Evolutionary conservation across 1,284 basidiomycete genomes (phyloP).

Genomic region (Porogramme epimiltina): DNA sequence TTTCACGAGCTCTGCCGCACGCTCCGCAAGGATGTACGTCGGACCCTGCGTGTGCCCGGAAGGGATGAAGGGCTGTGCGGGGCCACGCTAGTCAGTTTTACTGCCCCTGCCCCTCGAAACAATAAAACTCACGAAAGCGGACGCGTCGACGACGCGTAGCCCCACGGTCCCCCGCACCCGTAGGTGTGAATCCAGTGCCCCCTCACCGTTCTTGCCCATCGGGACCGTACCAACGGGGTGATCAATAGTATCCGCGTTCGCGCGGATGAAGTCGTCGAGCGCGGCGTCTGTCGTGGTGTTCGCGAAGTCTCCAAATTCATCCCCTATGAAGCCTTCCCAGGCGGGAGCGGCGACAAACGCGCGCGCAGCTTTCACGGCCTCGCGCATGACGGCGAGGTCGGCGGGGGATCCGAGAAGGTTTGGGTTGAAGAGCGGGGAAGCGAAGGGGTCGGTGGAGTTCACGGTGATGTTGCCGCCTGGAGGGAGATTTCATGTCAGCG

Average conservation of each 20-base stretch:
- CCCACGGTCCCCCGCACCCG: conserved; percentile 31
- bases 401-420: conserved; percentile 14
- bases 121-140: conserved; percentile 17
- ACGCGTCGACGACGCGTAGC: conserved; percentile 24
- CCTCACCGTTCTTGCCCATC: conserved; percentile 7
- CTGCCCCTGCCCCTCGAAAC: neutral
- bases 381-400: conserved; percentile 23
- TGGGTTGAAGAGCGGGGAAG: conserved; percentile 23
- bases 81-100: neutral
- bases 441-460: conserved; percentile 22
- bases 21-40: conserved; percentile 5
- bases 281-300: conserved; percentile 8
- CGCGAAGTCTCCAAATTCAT: conserved; percentile 4
- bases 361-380: conserved; percentile 13
- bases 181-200: conserved; percentile 30
- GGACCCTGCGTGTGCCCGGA: conserved; percentile 3
- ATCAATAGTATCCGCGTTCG: conserved; percentile 1
- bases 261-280: conserved; percentile 11
- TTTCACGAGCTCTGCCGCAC: conserved; percentile 1
- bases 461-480: conserved; percentile 27
- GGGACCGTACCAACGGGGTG: conserved; percentile 16
- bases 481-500: neutral
- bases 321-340: conserved; percentile 10
- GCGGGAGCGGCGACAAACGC: conserved; percentile 21
- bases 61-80: conserved; percentile 10